Evolutionary conservation across 1,139 yeast species (phyloP).

Genomic region (Taphrina flavorubra): DNA sequence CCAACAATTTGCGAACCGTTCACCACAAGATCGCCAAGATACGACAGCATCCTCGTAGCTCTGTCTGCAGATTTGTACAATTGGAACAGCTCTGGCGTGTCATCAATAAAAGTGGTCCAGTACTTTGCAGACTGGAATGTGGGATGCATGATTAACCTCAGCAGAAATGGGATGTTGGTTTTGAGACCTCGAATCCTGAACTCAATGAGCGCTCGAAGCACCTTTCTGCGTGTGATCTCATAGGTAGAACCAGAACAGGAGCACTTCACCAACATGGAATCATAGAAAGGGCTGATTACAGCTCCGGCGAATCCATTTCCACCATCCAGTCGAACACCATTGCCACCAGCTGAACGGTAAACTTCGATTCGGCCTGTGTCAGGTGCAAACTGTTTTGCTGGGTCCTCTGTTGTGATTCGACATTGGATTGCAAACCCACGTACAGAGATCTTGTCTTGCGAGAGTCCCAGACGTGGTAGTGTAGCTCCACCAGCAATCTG

Average conservation of each 20-base stretch:
- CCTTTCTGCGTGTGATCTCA: conserved; percentile 95
- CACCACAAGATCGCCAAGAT: conserved; percentile 89
- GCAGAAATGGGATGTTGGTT: conserved; percentile 93
- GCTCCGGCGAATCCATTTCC: conserved; percentile 99
- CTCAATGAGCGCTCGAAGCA: conserved; percentile 94
- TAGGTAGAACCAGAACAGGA: conserved; percentile 95
- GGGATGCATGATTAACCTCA: conserved; percentile 89
- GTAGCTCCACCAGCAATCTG: conserved; percentile 99
- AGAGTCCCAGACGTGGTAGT: conserved; percentile 82
- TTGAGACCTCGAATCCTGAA: conserved; percentile 98
- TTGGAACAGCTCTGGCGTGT: conserved; percentile 92
- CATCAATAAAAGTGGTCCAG: conserved; percentile 99
- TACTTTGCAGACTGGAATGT: conserved; percentile 87
- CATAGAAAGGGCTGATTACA: conserved; percentile 95
- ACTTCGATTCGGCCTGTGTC: conserved; percentile 99
- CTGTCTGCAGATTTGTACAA: conserved; percentile 95
- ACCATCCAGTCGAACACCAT: conserved; percentile 98
- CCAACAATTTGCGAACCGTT: conserved; percentile 96
- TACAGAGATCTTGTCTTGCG: conserved; percentile 92
- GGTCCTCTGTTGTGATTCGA: conserved; percentile 98
- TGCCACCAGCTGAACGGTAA: conserved; percentile 98
- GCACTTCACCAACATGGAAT: conserved; percentile 97
- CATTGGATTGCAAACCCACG: conserved; percentile 99
- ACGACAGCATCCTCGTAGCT: conserved; percentile 88
- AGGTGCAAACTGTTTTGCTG: conserved; percentile 94